Conservation (phyloP, 1,284 basidiomycete species). For the Naganishia cerealis region DNA sequence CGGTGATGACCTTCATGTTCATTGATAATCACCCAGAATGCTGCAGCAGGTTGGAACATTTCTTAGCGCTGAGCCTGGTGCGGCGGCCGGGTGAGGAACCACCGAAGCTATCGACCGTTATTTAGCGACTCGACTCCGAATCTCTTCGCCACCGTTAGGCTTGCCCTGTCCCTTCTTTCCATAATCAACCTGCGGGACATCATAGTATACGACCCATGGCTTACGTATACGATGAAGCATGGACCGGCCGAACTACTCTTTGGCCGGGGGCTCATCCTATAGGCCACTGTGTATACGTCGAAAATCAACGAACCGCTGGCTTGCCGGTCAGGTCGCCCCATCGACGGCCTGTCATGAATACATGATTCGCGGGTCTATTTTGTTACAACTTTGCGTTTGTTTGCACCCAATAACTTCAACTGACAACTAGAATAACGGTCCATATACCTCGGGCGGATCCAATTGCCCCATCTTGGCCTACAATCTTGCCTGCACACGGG, state of each 20-base stretch:
- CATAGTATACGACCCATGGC: neutral
- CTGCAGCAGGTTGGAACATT: neutral
- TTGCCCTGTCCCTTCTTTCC: too few species aligned
- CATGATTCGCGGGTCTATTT: neutral
- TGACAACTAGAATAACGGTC: conserved; percentile 1
- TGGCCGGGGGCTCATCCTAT: too few species aligned
- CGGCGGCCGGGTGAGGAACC: too few species aligned
- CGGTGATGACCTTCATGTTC: neutral
- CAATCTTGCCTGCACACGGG: conserved; percentile 25
- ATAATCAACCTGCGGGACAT: neutral
- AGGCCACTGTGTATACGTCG: too few species aligned
- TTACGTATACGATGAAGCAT: neutral
- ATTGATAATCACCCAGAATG: neutral
- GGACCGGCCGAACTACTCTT: neutral
- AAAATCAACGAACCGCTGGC: too few species aligned
- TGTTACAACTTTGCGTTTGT: conserved; percentile 10
- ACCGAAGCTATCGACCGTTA: too few species aligned
- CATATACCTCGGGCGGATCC: neutral
- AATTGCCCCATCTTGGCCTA: neutral
- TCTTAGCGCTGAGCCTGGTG: neutral
- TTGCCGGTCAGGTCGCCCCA: too few species aligned
- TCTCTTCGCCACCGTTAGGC: too few species aligned
- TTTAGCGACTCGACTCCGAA: neutral
- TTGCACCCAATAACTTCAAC: neutral
- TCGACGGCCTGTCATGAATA: too few species aligned